Evolutionary conservation across 2,329 filamentous ascomycete genomes (phyloP), one percentile per base, ranked within the genome.

Genomic region (Microdochium bolleyi): DNA sequence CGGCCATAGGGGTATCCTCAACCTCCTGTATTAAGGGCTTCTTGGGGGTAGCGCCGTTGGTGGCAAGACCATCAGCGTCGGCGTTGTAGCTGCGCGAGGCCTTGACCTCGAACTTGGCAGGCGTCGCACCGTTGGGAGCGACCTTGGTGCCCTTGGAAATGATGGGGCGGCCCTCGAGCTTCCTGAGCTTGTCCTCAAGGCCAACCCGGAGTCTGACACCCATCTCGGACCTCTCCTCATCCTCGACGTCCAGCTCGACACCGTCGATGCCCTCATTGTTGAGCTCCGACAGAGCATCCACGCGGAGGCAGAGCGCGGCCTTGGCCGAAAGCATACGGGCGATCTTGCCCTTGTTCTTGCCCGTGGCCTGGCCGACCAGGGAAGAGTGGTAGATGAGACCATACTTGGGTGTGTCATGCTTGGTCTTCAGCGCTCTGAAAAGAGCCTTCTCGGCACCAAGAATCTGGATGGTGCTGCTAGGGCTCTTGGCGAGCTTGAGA

Each of bases 281-380:
- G 78, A 88, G 90, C 57, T 92, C 88, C 52, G 85, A 84, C 48
- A 95, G 80, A 25, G 94, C 90, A 70, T 99, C 94, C 50, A 96
- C 88, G 73, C 94, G 91, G 49, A 96, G 79, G 78, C 92, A 92
- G 50, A 99, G 83, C 24, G 94, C 90, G 49, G 92, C 85, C 79
- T 97, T 97, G 61, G 92, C 88, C 49, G 94, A 88, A 56, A 99
- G 82, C 78, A 96, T 91, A 80, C 94, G 89, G 44, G 94, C 94
- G 66, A 99, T 96, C 80, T 99, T 99, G 64, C 94, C 94, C 85
- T 99, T 99, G 79, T 97, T 97, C 78, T 90, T 92, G 64, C 94
- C 94, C 21, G 89, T 95, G 27, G 94, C 94, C 75, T 99, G 94
- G 48, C 94, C 95, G 59, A 99, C 95, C 48, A 99, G 82, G 25